These are phyloP conservation scores for Stachybotrys chlorohalonatus DNA, from an alignment of 2,329 filamentous ascomycete species.

Conservation along the genomic window DNA sequence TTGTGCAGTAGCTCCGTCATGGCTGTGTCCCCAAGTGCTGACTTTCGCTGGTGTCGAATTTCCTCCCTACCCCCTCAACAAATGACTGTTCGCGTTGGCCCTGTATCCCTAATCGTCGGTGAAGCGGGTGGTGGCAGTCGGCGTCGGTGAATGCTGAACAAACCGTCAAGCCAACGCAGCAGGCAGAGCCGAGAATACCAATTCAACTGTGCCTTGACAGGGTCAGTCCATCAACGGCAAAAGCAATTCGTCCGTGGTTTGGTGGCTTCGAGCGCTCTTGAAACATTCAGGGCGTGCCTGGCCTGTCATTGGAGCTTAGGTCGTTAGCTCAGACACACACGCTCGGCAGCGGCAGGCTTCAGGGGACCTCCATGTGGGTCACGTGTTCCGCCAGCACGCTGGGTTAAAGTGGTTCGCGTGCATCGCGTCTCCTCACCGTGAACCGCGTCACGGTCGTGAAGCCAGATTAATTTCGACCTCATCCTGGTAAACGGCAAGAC, in stretches of 20 bases:
- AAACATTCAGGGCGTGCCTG: background rate
- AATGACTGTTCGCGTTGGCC: conserved; percentile 2
- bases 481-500: conserved; percentile 4
- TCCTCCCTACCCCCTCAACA: conserved; percentile 1
- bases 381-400: conserved; percentile 14
- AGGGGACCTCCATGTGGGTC: conserved; percentile 17
- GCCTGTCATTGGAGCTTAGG: background rate
- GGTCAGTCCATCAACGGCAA: no score
- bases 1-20: conserved; percentile 74
- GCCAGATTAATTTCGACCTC: conserved; percentile 13
- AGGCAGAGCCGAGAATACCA: no score
- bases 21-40: conserved; percentile 1
- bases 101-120: conserved; percentile 3
- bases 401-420: conserved; percentile 28
- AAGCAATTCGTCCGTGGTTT: no score
- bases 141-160: no score
- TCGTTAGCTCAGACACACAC: conserved; percentile 3
- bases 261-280: no score
- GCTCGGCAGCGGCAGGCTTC: conserved; percentile 16
- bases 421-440: conserved; percentile 22
- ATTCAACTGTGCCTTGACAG: no score
- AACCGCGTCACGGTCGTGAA: conserved; percentile 28
- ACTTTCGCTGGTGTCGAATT: conserved; percentile 1
- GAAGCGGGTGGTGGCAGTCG: background rate
- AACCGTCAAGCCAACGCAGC: no score